Evolutionary conservation across 495 filamentous ascomycete genomes (phyloP), one percentile per base, ranked within the genome.

Genomic region (Entonaema liquescens): DNA sequence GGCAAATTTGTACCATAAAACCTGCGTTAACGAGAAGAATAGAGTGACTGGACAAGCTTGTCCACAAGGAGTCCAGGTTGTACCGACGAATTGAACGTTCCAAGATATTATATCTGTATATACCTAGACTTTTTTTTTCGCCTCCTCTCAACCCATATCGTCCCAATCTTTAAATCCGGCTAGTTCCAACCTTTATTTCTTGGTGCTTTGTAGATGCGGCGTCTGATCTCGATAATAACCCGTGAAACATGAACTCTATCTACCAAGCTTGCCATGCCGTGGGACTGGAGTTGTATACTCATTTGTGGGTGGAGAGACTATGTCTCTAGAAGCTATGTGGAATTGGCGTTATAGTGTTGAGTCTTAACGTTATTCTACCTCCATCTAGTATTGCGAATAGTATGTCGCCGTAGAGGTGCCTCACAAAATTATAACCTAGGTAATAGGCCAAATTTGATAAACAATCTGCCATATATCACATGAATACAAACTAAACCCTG

Each of bases 1-100:
- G 56, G 44, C 23, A 40, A 64, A 62, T 53, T 65, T 75, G 75
- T 75, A 73, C 54, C 66, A 68, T 47, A 71, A 56, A 61, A 68
- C 42, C 50, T 64, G 47, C 52, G 28, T 59, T 65, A 59, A 58
- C 25, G 60, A 67, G 57, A 67, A 59, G 72, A 68, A 71, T 71
- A 71, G 64, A 65, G 59, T 11, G 57, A 59, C 54, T 59, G 60
- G 40, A 64, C 47, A 44, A 54, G 53, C 26, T 61, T 50, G 25
- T 38, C 62, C 59, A 31, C 52, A 68, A 57, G 13, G 47, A 60
- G 52, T 53, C 66, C 33, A 40, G 52, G 56, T 57, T 29, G 33
- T 59, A 58, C 61, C 57, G 54, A 66, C 38, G 53, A 63, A 29
- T 44, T 19, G 7, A 40, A 58, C 29, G 29, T 62, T 47, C 29